A percentile compares a stretch with the other conserved stretches of the same genome.
These are phyloP conservation scores for Strobilomyces echinocephalus DNA, from an alignment of 768 basidiomycete genomes.

Conservation along the genomic window DNA sequence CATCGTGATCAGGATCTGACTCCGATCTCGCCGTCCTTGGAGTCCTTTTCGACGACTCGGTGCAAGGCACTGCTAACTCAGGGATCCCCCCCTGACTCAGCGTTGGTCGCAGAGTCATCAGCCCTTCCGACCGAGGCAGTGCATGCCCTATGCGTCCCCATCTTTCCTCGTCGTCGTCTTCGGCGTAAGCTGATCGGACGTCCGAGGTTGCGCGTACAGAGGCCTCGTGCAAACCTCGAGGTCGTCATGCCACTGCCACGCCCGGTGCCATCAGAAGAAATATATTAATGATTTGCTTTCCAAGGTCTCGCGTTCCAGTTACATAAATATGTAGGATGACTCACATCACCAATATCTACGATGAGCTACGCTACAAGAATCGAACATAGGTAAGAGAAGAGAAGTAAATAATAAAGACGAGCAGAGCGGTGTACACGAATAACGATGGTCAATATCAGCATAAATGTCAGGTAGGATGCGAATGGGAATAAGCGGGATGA, in stretches of 20 bases:
- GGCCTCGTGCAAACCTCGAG: slow-evolving; percentile 18
- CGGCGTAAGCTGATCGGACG: not conserved
- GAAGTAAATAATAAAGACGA: slow-evolving; percentile 14
- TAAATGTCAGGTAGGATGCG: slow-evolving; percentile 15
- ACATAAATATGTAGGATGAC: slow-evolving; percentile 27
- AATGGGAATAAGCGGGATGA: slow-evolving; percentile 3
- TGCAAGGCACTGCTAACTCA: too few species aligned
- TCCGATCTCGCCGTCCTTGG: too few species aligned
- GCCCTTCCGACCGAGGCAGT: not conserved
- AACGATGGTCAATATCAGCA: slow-evolving; percentile 21
- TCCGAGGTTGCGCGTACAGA: not conserved
- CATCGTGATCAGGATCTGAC: too few species aligned
- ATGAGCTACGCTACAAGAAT: slow-evolving; percentile 30
- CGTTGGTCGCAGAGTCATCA: not conserved
- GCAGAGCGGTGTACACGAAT: slow-evolving; percentile 2
- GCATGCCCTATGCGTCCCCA: not conserved
- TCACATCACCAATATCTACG: slow-evolving; percentile 26
- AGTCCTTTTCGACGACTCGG: too few species aligned
- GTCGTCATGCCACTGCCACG: not conserved
- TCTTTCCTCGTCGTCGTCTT: not conserved
- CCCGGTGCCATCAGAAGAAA: not conserved
- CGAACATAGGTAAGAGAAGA: slow-evolving; percentile 7
- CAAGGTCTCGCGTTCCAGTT: slow-evolving; percentile 17
- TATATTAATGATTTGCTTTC: slow-evolving; percentile 14
- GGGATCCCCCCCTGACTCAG: not conserved